Conservation (phyloP, 1,284 basidiomycete genomes). For the Rugosomyces carneus region DNA sequence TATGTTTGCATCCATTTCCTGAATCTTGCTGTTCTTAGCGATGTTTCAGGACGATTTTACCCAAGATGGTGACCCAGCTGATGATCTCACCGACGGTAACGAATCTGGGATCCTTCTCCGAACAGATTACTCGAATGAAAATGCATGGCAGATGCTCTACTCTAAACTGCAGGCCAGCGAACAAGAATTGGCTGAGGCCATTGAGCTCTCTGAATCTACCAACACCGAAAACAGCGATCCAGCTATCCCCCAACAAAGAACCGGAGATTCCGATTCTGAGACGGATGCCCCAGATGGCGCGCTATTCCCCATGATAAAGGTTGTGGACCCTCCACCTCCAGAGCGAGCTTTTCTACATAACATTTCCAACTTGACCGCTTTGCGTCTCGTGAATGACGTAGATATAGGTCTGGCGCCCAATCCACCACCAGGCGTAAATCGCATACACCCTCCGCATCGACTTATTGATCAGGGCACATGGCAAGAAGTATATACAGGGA, state of each 20-base stretch:
- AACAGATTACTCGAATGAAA: slow-evolving; percentile 61
- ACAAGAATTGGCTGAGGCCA: slow-evolving; percentile 34
- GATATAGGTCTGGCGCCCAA: slow-evolving; percentile 48
- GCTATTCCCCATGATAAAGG: slow-evolving; percentile 40
- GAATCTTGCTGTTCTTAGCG: not conserved
- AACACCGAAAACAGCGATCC: slow-evolving; percentile 10
- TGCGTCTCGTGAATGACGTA: slow-evolving; percentile 68
- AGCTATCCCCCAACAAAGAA: not conserved
- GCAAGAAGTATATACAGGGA: slow-evolving; percentile 70
- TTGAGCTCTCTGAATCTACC: slow-evolving; percentile 12
- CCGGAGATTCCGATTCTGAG: slow-evolving; percentile 27
- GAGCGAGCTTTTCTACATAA: slow-evolving; percentile 37
- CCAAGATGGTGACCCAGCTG: slow-evolving; percentile 28
- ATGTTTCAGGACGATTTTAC: slow-evolving; percentile 15
- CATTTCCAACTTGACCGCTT: slow-evolving; percentile 57
- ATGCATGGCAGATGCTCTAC: slow-evolving; percentile 54
- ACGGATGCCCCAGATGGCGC: slow-evolving; percentile 19
- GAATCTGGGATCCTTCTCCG: slow-evolving; percentile 62
- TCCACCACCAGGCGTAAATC: slow-evolving; percentile 37
- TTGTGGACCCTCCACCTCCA: slow-evolving; percentile 41
- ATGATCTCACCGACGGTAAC: slow-evolving; percentile 36
- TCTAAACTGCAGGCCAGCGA: slow-evolving; percentile 45
- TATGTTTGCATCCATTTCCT: not conserved
- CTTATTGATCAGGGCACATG: slow-evolving; percentile 58
- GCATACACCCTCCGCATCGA: slow-evolving; percentile 43